Evolutionary conservation across 2,329 filamentous ascomycete species (phyloP).

Genomic region (Penicillium sp.): DNA sequence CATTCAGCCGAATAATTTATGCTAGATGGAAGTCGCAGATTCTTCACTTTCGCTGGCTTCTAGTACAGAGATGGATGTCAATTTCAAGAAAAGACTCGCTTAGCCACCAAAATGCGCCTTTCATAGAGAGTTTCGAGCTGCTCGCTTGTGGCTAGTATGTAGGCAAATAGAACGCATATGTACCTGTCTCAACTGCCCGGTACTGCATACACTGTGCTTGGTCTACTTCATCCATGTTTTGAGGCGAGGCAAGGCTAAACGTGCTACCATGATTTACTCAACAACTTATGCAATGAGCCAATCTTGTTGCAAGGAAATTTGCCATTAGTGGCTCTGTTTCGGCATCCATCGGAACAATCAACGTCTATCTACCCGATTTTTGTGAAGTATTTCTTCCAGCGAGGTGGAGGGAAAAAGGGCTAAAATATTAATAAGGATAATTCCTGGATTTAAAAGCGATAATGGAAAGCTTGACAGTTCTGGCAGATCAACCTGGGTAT

Average conservation of each 20-base stretch:
- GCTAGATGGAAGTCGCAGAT: not conserved
- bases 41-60: not conserved
- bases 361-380: not conserved
- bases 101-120: not conserved
- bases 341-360: no score
- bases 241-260: not conserved
- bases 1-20: not conserved
- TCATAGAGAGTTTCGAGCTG: not conserved
- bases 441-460: not conserved
- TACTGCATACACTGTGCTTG: not conserved
- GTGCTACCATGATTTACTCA: not conserved
- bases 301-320: slow-evolving; percentile 2
- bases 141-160: not conserved
- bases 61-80: slow-evolving; percentile 9
- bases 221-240: no score
- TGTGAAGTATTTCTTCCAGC: not conserved
- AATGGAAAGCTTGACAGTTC: no score
- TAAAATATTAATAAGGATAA: not conserved
- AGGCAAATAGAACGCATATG: not conserved
- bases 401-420: not conserved
- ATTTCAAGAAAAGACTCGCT: not conserved
- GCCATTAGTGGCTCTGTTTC: not conserved
- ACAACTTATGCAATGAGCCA: slow-evolving; percentile 6
- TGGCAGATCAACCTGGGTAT: not conserved
- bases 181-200: not conserved